Base-by-base conservation (phyloP, 2,329 filamentous ascomycete genomes). In the Trichophyton rubrum region DNA sequence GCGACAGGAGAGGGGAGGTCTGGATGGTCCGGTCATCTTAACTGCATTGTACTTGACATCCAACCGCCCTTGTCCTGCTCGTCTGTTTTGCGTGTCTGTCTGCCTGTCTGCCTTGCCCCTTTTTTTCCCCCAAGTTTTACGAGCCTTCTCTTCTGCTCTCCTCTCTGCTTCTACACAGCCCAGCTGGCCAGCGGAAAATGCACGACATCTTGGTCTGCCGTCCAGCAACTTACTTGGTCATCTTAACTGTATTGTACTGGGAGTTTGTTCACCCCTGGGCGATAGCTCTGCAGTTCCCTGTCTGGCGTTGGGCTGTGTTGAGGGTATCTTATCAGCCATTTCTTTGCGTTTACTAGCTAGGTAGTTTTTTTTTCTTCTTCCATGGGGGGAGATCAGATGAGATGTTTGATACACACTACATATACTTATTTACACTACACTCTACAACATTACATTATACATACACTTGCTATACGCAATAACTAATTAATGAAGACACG, bases 231-330 rank as follows among this genome's bases (percentile, higher is more conserved):
- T 53, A 33, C 64, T 68, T 63, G 71, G 71, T 73, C 71, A 64
- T 72, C 71, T 73, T 73, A 17, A 67, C 56, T 73, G 71, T 59
- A 69, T 66, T 67, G 71, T 61, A 73, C 71, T 72, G 66, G 56
- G 62, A 53, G 58, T 24, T 43, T 43, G n/a, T 9, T 11, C 13
- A 3, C 2, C 2, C 11, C 33, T 35, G 24, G 49, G 1, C 6
- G 8, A 13, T 35, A 41, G 43, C 56, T 20, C 55, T 33, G 9
- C 24, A 7, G 13, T 17, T 33, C 20, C n/a, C 20, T n/a, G 30
- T 35, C 47, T 9, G n/a, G 43, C 22, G 20, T 8, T 59, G 41
- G 41, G 40, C 20, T 47, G 8, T 47, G 17, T 22, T 22, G 17
- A 6, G 43, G n/a, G 20, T 47, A 9, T 47, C 13, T 24, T 24